Base-by-base conservation (phyloP, 371 early-diverging fungal genomes). In the Mucor velutinosus region DNA sequence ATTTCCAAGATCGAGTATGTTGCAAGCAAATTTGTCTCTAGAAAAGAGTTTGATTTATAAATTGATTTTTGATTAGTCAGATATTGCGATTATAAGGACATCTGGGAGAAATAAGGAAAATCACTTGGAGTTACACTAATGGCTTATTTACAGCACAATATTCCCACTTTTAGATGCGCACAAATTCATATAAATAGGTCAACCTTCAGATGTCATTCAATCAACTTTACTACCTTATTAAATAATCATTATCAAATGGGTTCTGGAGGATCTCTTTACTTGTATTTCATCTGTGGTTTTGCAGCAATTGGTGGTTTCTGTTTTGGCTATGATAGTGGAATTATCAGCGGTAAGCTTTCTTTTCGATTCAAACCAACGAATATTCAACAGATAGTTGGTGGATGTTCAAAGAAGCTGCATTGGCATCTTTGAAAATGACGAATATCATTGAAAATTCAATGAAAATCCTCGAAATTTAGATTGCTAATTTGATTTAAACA, bases 241-340 rank as follows among this genome's bases (percentile, higher is more conserved):
- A n/a, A 47, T 10, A 47, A 11, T 47, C 2, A 47, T 21, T 17
- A 41, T 47, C 47, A 47, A 47, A 47, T 47, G 47, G 23, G 21
- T 19, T n/a, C 47, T 47, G 47, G 47, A 47, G 47, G 47, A 47
- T 47, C 47, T 47, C 47, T 47, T 17, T 17, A 41, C 17, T 41
- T 41, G 17, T 41, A 41, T 17, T 41, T 15, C 17, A 41, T 77
- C 30, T 76, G 67, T 29, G 39, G 65, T 14, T 84, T 80, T 57
- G 75, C 82, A 32, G 81, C 84, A 58, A 77, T 84, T 59, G 84
- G 84, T 73, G 84, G 82, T 69, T 76, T 84, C 58, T 80, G 76
- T 55, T 84, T 84, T 65, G 84, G 84, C 68, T 81, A 85, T 73
- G 86, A 86, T 68, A 76, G 80, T 39, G 86, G 86, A 80, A 73